phyloP scores from a whole-genome alignment of 2,329 filamentous ascomycete genomes.

The Thermoascus crustaceus region DNA sequence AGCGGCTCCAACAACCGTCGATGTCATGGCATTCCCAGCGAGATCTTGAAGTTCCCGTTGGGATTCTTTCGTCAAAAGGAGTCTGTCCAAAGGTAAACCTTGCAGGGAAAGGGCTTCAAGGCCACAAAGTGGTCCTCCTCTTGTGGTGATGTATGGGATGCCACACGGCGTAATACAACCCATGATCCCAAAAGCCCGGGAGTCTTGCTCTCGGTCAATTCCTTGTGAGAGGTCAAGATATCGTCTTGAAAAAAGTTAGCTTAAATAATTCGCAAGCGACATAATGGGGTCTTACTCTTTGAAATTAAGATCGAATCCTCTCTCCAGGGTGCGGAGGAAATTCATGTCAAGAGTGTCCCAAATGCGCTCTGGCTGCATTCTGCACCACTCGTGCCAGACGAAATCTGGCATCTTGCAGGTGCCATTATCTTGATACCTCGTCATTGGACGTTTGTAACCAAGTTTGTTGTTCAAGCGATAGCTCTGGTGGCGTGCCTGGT shows the following conservation, averaged over 20 bases:
- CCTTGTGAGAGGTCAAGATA: conserved; percentile 64
- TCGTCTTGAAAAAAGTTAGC: conserved; percentile 18
- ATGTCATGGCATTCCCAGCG: conserved; percentile 73
- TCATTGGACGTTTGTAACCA: conserved; percentile 50
- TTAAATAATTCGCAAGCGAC: conserved; percentile 1
- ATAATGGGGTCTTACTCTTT: conserved; percentile 40
- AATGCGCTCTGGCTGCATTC: conserved; percentile 49
- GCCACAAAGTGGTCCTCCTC: conserved; percentile 54
- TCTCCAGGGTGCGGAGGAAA: conserved; percentile 47
- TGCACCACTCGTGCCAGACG: conserved; percentile 45
- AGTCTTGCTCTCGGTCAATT: conserved; percentile 51
- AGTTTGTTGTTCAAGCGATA: conserved; percentile 45
- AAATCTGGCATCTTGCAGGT: conserved; percentile 48
- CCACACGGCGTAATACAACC: conserved; percentile 63
- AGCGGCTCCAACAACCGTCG: conserved; percentile 59
- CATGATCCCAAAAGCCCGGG: conserved; percentile 47
- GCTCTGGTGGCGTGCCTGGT: conserved; percentile 51
- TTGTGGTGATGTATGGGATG: conserved; percentile 52
- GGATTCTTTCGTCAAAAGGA: conserved; percentile 57
- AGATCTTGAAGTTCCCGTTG: conserved; percentile 58
- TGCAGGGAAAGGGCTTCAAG: conserved; percentile 58
- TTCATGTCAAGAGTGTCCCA: conserved; percentile 60
- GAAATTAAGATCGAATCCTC: conserved; percentile 45
- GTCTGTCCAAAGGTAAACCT: conserved; percentile 55
- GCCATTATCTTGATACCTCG: conserved; percentile 51